Evolutionary conservation across 2,329 filamentous ascomycete genomes (phyloP).

Genomic region (Chrysosporium queenslandicum): DNA sequence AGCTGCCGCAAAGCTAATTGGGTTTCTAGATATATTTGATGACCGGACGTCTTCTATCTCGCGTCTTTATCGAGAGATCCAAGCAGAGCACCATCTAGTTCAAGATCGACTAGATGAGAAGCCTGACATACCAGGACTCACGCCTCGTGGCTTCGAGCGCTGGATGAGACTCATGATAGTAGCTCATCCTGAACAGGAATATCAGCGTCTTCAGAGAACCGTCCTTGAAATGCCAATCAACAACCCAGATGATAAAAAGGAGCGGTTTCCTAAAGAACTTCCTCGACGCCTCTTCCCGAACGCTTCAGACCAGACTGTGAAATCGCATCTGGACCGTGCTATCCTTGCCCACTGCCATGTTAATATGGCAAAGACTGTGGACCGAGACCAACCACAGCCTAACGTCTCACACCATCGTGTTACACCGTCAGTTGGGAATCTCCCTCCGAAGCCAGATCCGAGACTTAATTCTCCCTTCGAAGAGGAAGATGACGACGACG

Average conservation of each 20-base stretch:
- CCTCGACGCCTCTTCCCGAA: slow-evolving; percentile 62
- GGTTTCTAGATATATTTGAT: slow-evolving; percentile 44
- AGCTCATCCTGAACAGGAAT: slow-evolving; percentile 67
- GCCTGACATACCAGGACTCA: slow-evolving; percentile 55
- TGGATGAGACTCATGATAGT: slow-evolving; percentile 66
- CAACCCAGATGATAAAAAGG: slow-evolving; percentile 54
- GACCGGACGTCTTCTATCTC: slow-evolving; percentile 45
- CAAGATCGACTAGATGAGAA: slow-evolving; percentile 44
- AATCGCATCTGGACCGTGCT: slow-evolving; percentile 51
- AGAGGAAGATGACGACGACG: slow-evolving; percentile 22
- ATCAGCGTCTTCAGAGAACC: slow-evolving; percentile 57
- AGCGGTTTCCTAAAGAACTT: slow-evolving; percentile 69
- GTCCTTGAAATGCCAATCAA: slow-evolving; percentile 61
- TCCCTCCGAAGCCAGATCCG: slow-evolving; percentile 13
- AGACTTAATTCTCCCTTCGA: slow-evolving; percentile 21
- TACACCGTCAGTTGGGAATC: background rate
- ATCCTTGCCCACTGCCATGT: slow-evolving; percentile 46
- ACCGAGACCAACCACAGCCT: slow-evolving; percentile 24
- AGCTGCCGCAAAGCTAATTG: background rate
- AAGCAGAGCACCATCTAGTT: slow-evolving; percentile 55
- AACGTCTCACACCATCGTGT: slow-evolving; percentile 19
- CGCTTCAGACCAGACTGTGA: slow-evolving; percentile 46
- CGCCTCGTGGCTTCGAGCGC: slow-evolving; percentile 55
- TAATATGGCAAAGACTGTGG: slow-evolving; percentile 34
- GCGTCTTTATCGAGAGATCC: slow-evolving; percentile 47